Evolutionary conservation across 225 moss, liverwort and hornwort genomes (phyloP), one percentile per base, ranked within the genome.

Genomic region (Bryoerythrophyllum caledonicum): DNA sequence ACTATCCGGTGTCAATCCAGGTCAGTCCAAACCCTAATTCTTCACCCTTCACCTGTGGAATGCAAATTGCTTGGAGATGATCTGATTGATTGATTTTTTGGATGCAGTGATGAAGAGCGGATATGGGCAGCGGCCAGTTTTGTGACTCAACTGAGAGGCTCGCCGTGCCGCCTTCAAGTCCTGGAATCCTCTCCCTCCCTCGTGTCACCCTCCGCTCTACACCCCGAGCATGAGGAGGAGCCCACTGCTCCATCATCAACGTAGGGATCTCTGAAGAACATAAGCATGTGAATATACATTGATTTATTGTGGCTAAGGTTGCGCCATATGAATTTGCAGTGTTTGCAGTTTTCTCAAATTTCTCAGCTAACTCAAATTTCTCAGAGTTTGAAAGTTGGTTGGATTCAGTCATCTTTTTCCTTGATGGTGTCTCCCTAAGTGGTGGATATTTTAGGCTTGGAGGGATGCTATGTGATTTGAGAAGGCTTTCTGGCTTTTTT

Each of bases 1-100:
- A 75, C 80, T 19, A 79, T 83, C 71, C 77, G 72, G 32, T 90
- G 83, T 73, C 81, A 72, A 28, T 63, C 77, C 49, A 85, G 85
- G 87, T 90, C 48, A 4, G 32, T 32, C 19, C 8, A 44, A 67
- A 20, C 49, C 49, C 67, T 48, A 67, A 10, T 2, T 49, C 48
- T 48, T 49, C 49, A 28, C 10, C 27, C 21, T 65, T 43, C 2
- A 9, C 25, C 7, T 63, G 34, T 9, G 5, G 2, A 37, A 6
- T 58, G 8, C 40, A 21, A 34, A 30, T n/a, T 63, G 32, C 5
- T 32, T 32, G n/a, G n/a, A n/a, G n/a, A n/a, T n/a, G 4, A 32
- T 16, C 52, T 69, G 21, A 34, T 23, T 60, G 49, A 55, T 14
- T 32, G 32, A 2, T 40, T 66, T 35, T 67, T 25, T 68, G 4